Percentiles rank a stretch among this genome's conserved stretches.
phyloP scores from a whole-genome alignment of 2,329 filamentous ascomycete species.

The Clarireedia monteithiana region DNA sequence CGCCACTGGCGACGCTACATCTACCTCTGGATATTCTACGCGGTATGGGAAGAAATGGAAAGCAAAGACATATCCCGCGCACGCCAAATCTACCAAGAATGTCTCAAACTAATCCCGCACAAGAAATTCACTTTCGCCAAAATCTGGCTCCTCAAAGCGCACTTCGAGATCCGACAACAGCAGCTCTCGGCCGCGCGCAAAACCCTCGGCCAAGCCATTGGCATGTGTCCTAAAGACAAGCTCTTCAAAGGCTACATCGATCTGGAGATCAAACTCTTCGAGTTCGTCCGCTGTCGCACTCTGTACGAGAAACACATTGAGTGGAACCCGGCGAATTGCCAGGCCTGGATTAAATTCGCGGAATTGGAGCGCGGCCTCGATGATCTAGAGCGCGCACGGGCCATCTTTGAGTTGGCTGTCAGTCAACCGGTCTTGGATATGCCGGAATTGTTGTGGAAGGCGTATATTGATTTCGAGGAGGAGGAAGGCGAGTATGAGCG shows the following conservation, averaged over 20 bases:
- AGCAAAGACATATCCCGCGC: constrained; percentile 71
- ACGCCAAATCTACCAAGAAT: constrained; percentile 84
- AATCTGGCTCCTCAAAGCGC: constrained; percentile 86
- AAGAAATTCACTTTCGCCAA: constrained; percentile 98
- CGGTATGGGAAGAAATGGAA: constrained; percentile 87
- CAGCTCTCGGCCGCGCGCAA: constrained; percentile 77
- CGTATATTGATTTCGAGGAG: constrained; percentile 98
- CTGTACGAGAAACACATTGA: constrained; percentile 92
- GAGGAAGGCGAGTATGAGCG: constrained; percentile 86
- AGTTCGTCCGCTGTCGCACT: constrained; percentile 84
- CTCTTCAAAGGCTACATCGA: constrained; percentile 91
- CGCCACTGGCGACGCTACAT: constrained; percentile 96
- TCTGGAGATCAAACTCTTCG: constrained; percentile 85
- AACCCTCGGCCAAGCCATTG: constrained; percentile 80
- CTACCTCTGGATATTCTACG: constrained; percentile 97
- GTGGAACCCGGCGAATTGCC: constrained; percentile 83
- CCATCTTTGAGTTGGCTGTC: constrained; percentile 88
- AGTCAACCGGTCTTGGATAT: constrained; percentile 81
- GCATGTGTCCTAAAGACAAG: constrained; percentile 93
- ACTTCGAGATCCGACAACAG: constrained; percentile 86
- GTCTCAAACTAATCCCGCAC: constrained; percentile 81
- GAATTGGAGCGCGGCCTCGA: constrained; percentile 88
- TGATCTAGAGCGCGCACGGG: constrained; percentile 78
- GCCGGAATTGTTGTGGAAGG: constrained; percentile 96
- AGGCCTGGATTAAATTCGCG: constrained; percentile 95